Evolutionary conservation across 106 monocot species (phyloP), one percentile per base, ranked within the genome.

Genomic region (Acanthochlamys bracteata): DNA sequence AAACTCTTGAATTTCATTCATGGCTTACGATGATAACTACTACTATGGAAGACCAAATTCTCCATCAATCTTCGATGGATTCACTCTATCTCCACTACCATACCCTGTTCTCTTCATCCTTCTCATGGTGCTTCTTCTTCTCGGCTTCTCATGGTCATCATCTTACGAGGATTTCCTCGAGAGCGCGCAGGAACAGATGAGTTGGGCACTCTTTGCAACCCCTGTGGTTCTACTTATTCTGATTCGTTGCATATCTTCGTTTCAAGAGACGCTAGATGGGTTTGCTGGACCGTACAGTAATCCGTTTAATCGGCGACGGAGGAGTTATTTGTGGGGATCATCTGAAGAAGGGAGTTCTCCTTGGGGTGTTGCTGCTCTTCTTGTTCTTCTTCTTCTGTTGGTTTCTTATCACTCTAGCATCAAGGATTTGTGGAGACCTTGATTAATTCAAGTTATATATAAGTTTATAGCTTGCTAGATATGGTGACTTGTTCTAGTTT

Each of bases 91-190:
- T 2, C 88, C 92, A 4, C 64, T 85, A 10, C 92, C 92, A 0
- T 88, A 84, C 66, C 88, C 88, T 11, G 84, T 85, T 60, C 61
- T 93, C 9, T 66, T 93, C 58, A 74, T 93, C 39, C 84, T 93
- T 53, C 58, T 76, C 9, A 42, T 78, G 71, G 78, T 93, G 41
- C 16, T 80, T 25, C 57, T 83, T 57, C 73, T 93, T 57, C 80
- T 88, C 21, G 61, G 66, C 53, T 0, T 78, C 6, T 80, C 84
- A 1, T 84, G 73, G 69, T 80, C 61, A 74, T 72, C 73, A 59
- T 69, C 68, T 20, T 84, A 70, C 60, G 82, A 84, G 62, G 69
- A 73, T 11, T 26, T 82, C 64, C 26, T 88, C 3, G 84, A 82
- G 77, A 15, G 19, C 21, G 54, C 73, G 0, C 74, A 85, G 66